Percentiles rank a stretch among this genome's conserved stretches.
These are phyloP conservation scores for Epichloe festucae DNA, from an alignment of 2,329 filamentous ascomycete species.

Conservation along the genomic window DNA sequence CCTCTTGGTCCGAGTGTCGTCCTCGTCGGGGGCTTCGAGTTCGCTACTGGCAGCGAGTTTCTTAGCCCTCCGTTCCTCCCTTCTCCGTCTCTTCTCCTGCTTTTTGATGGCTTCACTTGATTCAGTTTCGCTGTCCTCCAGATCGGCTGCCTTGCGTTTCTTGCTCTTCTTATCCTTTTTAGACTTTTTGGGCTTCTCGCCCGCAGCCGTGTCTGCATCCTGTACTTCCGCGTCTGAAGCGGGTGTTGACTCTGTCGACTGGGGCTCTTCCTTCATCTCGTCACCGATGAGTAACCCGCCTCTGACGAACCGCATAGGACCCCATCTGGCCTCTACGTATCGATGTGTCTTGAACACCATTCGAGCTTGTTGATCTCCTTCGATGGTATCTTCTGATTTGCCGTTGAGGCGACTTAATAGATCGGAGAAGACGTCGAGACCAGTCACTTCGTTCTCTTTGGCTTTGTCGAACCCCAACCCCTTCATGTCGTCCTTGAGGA, in stretches of 20 bases:
- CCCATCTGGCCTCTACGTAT: constrained; percentile 65
- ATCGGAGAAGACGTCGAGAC: constrained; percentile 75
- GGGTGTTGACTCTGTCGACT: constrained; percentile 7
- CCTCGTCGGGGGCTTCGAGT: constrained; percentile 10
- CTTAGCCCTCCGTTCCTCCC: constrained; percentile 24
- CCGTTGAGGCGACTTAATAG: constrained; percentile 83
- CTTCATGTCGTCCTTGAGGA: constrained; percentile 80
- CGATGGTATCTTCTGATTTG: constrained; percentile 59
- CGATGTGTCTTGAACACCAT: constrained; percentile 59
- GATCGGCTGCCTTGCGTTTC: constrained; percentile 34
- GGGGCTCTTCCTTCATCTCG: constrained; percentile 31
- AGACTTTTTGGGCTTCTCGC: constrained; percentile 14
- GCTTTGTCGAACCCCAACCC: constrained; percentile 74
- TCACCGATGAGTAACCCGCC: constrained; percentile 61
- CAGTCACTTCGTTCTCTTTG: constrained; percentile 66
- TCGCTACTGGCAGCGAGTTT: constrained; percentile 10
- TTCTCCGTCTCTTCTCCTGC: constrained; percentile 22
- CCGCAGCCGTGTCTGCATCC: constrained; percentile 6
- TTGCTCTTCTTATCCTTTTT: constrained; percentile 35
- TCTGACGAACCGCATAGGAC: constrained; percentile 71
- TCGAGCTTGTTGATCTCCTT: constrained; percentile 54
- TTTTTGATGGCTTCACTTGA: constrained; percentile 14
- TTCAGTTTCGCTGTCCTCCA: constrained; percentile 13
- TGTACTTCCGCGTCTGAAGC: constrained; percentile 7
- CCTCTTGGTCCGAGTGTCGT: constrained; percentile 29